Percentiles rank a stretch among this genome's conserved stretches.
These are phyloP conservation scores for Thelonectria olida DNA, from an alignment of 2,329 filamentous ascomycete species.

Conservation along the genomic window DNA sequence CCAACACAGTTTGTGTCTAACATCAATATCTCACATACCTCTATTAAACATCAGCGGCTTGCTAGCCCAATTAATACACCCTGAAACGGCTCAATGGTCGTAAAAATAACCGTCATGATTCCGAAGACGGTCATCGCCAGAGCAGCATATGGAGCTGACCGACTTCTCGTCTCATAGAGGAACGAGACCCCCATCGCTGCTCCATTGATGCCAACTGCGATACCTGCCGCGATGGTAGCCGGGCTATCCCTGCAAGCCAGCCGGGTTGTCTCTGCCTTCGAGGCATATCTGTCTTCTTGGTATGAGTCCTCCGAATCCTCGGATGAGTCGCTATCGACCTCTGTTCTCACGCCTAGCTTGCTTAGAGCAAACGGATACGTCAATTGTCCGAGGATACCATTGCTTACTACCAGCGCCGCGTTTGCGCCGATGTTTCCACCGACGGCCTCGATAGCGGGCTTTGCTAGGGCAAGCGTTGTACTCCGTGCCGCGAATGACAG, in stretches of 20 bases:
- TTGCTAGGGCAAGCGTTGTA: slow-evolving; percentile 60
- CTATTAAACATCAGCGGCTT: slow-evolving; percentile 27
- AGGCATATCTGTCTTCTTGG: background rate
- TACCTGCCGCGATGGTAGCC: slow-evolving; percentile 57
- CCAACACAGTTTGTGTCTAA: background rate
- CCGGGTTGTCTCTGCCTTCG: slow-evolving; percentile 16
- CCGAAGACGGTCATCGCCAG: slow-evolving; percentile 67
- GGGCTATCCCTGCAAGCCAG: slow-evolving; percentile 42
- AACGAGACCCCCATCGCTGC: slow-evolving; percentile 69
- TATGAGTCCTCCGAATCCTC: slow-evolving; percentile 6
- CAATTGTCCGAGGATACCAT: slow-evolving; percentile 57
- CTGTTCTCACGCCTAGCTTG: slow-evolving; percentile 37
- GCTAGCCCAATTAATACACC: slow-evolving; percentile 48
- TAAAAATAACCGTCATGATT: slow-evolving; percentile 64
- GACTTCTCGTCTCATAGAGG: slow-evolving; percentile 62
- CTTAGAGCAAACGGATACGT: slow-evolving; percentile 48
- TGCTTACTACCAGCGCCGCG: slow-evolving; percentile 61
- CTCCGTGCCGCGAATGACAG: slow-evolving; percentile 60
- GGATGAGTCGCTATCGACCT: background rate
- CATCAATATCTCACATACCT: background rate
- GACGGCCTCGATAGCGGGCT: slow-evolving; percentile 56
- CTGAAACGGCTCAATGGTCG: slow-evolving; percentile 57
- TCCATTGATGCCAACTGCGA: slow-evolving; percentile 66
- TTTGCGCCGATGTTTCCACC: slow-evolving; percentile 58
- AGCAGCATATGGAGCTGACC: slow-evolving; percentile 64